Evolutionary conservation across 2,329 filamentous ascomycete genomes (phyloP).

Genomic region (Fusarium sp.): DNA sequence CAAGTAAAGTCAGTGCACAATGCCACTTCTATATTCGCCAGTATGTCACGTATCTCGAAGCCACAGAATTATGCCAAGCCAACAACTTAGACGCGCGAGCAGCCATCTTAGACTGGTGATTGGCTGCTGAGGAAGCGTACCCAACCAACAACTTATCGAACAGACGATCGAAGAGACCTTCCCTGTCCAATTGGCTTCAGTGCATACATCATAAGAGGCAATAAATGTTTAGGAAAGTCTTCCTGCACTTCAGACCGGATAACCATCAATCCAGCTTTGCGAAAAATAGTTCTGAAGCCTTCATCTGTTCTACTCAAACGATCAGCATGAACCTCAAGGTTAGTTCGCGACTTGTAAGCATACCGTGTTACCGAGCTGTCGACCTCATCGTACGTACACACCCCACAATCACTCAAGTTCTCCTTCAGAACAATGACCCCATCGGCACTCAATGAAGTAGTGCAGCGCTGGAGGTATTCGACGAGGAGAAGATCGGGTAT

Average conservation of each 20-base stretch:
- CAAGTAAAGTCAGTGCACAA: too few relatives aligned
- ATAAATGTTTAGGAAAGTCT: not conserved
- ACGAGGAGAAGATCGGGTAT: fast-evolving
- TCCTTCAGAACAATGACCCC: not conserved
- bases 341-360: not conserved
- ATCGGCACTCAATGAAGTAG: too few relatives aligned
- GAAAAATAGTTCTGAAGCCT: too few relatives aligned
- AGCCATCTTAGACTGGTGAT: not conserved
- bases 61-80: not conserved
- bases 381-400: not conserved
- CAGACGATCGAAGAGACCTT: too few relatives aligned
- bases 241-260: not conserved
- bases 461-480: not conserved
- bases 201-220: not conserved
- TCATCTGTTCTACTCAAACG: too few relatives aligned
- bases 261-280: too few relatives aligned
- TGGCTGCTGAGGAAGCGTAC: not conserved
- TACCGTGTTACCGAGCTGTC: not conserved
- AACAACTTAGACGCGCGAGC: not conserved
- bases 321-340: too few relatives aligned
- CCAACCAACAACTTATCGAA: not conserved
- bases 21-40: too few relatives aligned
- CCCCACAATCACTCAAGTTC: not conserved
- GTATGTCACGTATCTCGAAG: not conserved
- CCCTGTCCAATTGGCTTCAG: not conserved